phyloP scores from a whole-genome alignment of 805 yeast genomes.

The Candida gorgasii region DNA sequence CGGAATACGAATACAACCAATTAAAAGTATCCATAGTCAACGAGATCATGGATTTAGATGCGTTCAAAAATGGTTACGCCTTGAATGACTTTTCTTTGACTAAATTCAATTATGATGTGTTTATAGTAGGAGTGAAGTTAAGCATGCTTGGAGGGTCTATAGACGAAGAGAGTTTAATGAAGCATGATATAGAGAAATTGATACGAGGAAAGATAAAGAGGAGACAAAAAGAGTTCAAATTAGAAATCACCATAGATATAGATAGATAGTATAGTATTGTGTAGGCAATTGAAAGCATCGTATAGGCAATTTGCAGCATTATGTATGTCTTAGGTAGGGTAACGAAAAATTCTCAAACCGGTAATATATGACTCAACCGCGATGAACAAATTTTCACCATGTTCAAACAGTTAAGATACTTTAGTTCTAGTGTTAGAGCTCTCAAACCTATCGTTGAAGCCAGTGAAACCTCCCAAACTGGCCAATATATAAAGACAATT shows the following conservation, averaged over 20 bases:
- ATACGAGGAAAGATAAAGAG: slow-evolving; percentile 34
- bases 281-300: neutral
- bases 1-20: slow-evolving; percentile 37
- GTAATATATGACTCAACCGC: slow-evolving; percentile 10
- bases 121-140: slow-evolving; percentile 55
- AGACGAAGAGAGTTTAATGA: slow-evolving; percentile 62
- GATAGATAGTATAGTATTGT: slow-evolving; percentile 17
- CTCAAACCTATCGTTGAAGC: slow-evolving; percentile 7
- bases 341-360: no score
- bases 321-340: no score
- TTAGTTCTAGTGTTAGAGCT: neutral
- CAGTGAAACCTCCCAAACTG: slow-evolving; percentile 28
- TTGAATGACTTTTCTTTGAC: slow-evolving; percentile 54
- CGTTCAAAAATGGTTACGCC: slow-evolving; percentile 51
- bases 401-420: slow-evolving; percentile 1
- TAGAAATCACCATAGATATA: slow-evolving; percentile 41
- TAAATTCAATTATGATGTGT: slow-evolving; percentile 62
- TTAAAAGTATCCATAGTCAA: slow-evolving; percentile 44
- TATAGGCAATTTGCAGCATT: neutral
- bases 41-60: slow-evolving; percentile 48
- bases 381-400: slow-evolving; percentile 1
- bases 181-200: slow-evolving; percentile 50
- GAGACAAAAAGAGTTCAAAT: slow-evolving; percentile 22
- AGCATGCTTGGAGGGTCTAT: slow-evolving; percentile 69
- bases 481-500: slow-evolving; percentile 44